Conservation (phyloP, 2,329 filamentous ascomycete species). For the Colletotrichum tropicicola region DNA sequence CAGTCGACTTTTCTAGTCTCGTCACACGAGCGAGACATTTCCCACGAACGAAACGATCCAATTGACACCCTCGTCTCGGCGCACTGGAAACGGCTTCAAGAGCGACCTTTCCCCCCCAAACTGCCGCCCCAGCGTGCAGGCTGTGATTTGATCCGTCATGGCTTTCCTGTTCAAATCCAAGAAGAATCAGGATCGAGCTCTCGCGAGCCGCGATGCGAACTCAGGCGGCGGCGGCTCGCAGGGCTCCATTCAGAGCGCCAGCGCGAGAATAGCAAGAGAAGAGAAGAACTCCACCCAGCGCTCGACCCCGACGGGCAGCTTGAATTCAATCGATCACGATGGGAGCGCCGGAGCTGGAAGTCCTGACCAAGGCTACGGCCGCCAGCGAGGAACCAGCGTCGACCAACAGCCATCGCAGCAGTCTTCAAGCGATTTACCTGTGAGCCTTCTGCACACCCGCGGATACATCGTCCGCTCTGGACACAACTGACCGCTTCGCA, state of each 20-base stretch:
- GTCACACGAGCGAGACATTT: neutral
- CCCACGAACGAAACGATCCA: conserved; percentile 15
- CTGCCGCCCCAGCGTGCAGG: conserved; percentile 44
- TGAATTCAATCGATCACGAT: conserved; percentile 75
- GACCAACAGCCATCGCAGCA: conserved; percentile 53
- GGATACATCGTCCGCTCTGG: conserved; percentile 41
- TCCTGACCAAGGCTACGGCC: conserved; percentile 70
- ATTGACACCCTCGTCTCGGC: conserved; percentile 9
- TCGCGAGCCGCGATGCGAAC: conserved; percentile 64
- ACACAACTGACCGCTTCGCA: conserved; percentile 39
- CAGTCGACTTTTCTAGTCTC: conserved; percentile 2
- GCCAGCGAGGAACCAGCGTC: conserved; percentile 60
- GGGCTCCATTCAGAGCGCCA: conserved; percentile 55
- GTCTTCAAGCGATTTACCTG: conserved; percentile 48
- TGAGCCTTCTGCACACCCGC: conserved; percentile 48
- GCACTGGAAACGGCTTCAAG: conserved; percentile 33
- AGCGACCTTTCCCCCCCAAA: conserved; percentile 29
- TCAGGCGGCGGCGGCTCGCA: conserved; percentile 47
- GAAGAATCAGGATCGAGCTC: conserved; percentile 73
- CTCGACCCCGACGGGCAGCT: conserved; percentile 79
- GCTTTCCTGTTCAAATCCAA: conserved; percentile 87
- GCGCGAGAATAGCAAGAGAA: conserved; percentile 49
- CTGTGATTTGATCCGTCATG: conserved; percentile 62
- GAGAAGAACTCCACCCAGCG: conserved; percentile 66
- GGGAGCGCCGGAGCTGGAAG: conserved; percentile 65